phyloP scores from a whole-genome alignment of 805 yeast genomes.

The Zygotorulaspora florentina region DNA sequence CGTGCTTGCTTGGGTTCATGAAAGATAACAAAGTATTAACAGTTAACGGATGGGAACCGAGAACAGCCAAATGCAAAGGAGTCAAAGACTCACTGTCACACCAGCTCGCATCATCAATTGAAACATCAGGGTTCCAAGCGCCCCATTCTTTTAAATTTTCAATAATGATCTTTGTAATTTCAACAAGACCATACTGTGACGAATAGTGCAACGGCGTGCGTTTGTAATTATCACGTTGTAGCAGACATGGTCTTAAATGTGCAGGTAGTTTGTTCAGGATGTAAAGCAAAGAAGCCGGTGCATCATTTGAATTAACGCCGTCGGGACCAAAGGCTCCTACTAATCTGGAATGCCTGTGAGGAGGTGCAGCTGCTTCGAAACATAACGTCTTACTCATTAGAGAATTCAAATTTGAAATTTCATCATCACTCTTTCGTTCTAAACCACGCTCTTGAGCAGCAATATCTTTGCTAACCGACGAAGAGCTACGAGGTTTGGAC shows the following conservation, averaged over 20 bases:
- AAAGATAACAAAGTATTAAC: slow-evolving; percentile 53
- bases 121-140: slow-evolving; percentile 43
- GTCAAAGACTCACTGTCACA: slow-evolving; percentile 70
- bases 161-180: slow-evolving; percentile 55
- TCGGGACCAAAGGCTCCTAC: slow-evolving; percentile 57
- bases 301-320: slow-evolving; percentile 55
- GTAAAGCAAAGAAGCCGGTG: slow-evolving; percentile 55
- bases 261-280: slow-evolving; percentile 55
- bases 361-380: slow-evolving; percentile 47
- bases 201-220: slow-evolving; percentile 90
- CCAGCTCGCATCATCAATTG: slow-evolving; percentile 62
- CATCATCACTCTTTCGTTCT: neutral
- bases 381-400: slow-evolving; percentile 11
- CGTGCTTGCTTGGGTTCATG: slow-evolving; percentile 36
- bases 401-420: slow-evolving; percentile 5
- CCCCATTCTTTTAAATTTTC: slow-evolving; percentile 56
- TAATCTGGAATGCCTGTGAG: slow-evolving; percentile 45
- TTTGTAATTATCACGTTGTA: slow-evolving; percentile 67
- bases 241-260: slow-evolving; percentile 49
- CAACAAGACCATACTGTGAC: slow-evolving; percentile 76
- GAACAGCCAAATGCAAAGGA: slow-evolving; percentile 78
- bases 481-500: neutral
- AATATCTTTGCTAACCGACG: neutral
- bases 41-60: slow-evolving; percentile 79
- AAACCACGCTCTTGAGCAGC: neutral